Percentiles rank a stretch among this genome's conserved stretches.
Conservation (phyloP, 768 basidiomycete species). For the Pleurotus sapidus region DNA sequence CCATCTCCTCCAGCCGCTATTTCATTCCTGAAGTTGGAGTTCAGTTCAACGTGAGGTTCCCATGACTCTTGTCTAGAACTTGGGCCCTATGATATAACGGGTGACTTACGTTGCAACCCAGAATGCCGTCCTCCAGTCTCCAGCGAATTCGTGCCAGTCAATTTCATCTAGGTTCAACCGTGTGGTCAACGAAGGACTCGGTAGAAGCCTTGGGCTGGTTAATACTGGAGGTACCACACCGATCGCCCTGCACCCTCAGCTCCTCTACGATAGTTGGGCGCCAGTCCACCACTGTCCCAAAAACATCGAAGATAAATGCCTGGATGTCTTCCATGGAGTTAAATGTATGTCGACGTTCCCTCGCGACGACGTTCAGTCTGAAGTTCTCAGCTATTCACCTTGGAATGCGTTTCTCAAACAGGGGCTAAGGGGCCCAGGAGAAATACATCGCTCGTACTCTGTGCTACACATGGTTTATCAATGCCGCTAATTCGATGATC, state of each 20-base stretch:
- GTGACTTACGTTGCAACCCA: conserved; percentile 23
- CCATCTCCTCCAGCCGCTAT: conserved; percentile 46
- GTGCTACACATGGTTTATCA: conserved; percentile 9
- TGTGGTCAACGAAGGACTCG: too few species aligned
- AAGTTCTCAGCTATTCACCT: too few species aligned
- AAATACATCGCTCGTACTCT: too few species aligned
- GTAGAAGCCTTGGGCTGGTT: too few species aligned
- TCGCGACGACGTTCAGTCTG: too few species aligned
- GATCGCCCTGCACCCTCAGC: conserved; percentile 1
- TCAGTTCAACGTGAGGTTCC: too few species aligned
- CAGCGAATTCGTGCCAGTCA: conserved; percentile 31
- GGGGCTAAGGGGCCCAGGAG: too few species aligned
- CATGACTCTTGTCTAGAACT: too few species aligned
- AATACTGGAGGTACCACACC: neutral
- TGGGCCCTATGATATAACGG: too few species aligned
- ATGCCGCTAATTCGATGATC: conserved; percentile 44
- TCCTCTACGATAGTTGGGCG: conserved; percentile 13
- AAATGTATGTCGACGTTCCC: too few species aligned
- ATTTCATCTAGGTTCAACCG: neutral
- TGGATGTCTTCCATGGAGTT: conserved; percentile 7
- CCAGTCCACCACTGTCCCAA: conserved; percentile 33
- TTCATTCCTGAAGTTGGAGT: conserved; percentile 25
- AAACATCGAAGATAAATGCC: conserved; percentile 27
- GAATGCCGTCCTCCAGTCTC: conserved; percentile 43
- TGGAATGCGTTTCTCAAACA: too few species aligned